These are phyloP conservation scores for Pseudogymnoascus sp. DNA, from an alignment of 2,329 filamentous ascomycete genomes.

Conservation along the genomic window DNA sequence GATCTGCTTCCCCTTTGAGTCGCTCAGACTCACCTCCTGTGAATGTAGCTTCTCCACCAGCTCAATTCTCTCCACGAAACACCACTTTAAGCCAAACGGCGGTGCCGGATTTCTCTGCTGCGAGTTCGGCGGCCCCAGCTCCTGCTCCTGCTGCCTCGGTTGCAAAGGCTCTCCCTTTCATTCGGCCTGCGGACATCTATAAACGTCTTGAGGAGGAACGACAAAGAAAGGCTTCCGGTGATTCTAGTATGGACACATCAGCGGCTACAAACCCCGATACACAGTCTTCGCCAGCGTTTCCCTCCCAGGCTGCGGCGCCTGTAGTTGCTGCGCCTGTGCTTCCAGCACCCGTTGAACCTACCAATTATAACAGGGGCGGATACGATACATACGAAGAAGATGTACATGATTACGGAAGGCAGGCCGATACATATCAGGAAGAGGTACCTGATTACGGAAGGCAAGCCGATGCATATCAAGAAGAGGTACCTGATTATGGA, in stretches of 20 bases:
- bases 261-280: conserved; percentile 19
- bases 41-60: conserved; percentile 25
- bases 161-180: conserved; percentile 51
- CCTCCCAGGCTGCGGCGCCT: background rate
- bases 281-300: conserved; percentile 6
- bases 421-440: conserved; percentile 22
- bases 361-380: background rate
- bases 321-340: background rate
- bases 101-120: conserved; percentile 24
- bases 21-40: background rate
- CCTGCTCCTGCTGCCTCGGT: conserved; percentile 20
- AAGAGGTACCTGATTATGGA: conserved; percentile 31
- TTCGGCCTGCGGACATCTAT: conserved; percentile 71
- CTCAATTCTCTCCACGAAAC: conserved; percentile 51
- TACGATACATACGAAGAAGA: conserved; percentile 1
- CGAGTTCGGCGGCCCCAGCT: conserved; percentile 24
- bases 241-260: conserved; percentile 49
- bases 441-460: conserved; percentile 21
- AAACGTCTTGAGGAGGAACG: conserved; percentile 61
- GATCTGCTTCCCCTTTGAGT: conserved; percentile 24
- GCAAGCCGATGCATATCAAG: conserved; percentile 19
- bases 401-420: background rate
- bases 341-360: background rate
- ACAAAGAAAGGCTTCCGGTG: conserved; percentile 48
- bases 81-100: conserved; percentile 49